Evolutionary conservation across 345 rosid species (phyloP).

Genomic region (Aegle marmelos): DNA sequence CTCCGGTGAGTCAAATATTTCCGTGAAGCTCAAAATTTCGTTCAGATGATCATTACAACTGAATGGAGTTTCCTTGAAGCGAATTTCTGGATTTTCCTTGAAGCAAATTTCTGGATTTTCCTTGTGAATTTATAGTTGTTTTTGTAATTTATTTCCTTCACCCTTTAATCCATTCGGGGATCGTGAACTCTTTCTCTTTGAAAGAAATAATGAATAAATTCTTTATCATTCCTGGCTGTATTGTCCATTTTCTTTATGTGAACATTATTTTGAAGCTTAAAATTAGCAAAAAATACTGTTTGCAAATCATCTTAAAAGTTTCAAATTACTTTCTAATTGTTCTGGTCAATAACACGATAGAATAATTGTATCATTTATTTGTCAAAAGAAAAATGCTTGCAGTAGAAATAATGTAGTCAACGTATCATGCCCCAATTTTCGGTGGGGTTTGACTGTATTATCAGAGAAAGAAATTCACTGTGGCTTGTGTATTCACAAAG

Average conservation of each 20-base stretch:
- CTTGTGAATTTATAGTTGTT: slow-evolving; percentile 2
- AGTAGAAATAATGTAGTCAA: too few relatives aligned
- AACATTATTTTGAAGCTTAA: too few relatives aligned
- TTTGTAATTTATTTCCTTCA: neutral
- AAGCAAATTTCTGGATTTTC: too few relatives aligned
- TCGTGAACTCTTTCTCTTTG: neutral
- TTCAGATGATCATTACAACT: neutral
- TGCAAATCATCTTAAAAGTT: too few relatives aligned
- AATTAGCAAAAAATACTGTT: too few relatives aligned
- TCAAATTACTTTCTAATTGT: too few relatives aligned
- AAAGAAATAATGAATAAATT: slow-evolving; percentile 1
- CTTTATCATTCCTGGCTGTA: neutral
- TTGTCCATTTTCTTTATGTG: neutral
- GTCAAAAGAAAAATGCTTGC: too few relatives aligned
- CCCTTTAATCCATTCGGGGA: neutral
- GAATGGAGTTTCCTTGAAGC: neutral
- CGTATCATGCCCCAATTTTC: neutral
- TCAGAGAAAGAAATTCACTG: neutral
- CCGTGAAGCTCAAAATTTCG: neutral
- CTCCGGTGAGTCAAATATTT: neutral
- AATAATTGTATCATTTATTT: too few relatives aligned
- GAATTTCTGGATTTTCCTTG: neutral
- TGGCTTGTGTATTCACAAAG: too few relatives aligned
- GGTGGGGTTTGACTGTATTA: too few relatives aligned
- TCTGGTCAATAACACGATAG: too few relatives aligned